Evolutionary conservation across 768 basidiomycete genomes (phyloP), one percentile per base, ranked within the genome.

Genomic region (Hericium rajendrae): DNA sequence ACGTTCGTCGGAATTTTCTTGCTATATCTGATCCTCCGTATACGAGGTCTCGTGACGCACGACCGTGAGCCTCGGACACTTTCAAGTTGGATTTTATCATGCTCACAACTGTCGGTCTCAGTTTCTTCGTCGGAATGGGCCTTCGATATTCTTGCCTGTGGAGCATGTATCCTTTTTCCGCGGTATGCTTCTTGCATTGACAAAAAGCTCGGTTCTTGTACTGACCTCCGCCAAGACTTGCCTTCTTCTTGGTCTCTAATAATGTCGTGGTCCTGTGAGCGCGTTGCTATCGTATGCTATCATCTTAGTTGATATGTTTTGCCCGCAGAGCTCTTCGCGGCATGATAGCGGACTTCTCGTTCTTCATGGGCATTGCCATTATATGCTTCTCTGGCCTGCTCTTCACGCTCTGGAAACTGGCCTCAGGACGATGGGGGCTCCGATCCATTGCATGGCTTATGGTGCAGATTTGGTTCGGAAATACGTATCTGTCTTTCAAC

Each of bases 401-500:
- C 8, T 78, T 79, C 59, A 81, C 82, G 0, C 69, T 84, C 39
- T 76, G 76, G 68, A 74, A 72, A 6, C 70, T 83, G n/a, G 79
- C 81, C 12, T 67, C 67, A 1, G 70, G 69, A n/a, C 63, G 12
- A 24, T 76, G 74, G 74, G 64, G 66, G 13, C 51, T 74, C 22
- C 80, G 75, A 60, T 70, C 76, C 12, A 91, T 91, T 52, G 80
- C 85, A 0, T 93, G 90, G 90, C 70, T 92, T 10, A 85, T 92
- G 84, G 78, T 88, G 2, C 85, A 91, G 58, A 89, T 92, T 32
- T 91, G 90, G 88, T 90, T 91, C 59, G 88, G 89, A 0, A 88
- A 86, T 63, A 85, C 82, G 2, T 86, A 77, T 64, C 71, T 90
- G 28, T 78, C 74, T 54, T 70, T 78, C 60, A 69, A 62, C 4